Evolutionary conservation across 2,329 filamentous ascomycete species (phyloP), one percentile per base, ranked within the genome.

Genomic region (Epichloe sylvatica): DNA sequence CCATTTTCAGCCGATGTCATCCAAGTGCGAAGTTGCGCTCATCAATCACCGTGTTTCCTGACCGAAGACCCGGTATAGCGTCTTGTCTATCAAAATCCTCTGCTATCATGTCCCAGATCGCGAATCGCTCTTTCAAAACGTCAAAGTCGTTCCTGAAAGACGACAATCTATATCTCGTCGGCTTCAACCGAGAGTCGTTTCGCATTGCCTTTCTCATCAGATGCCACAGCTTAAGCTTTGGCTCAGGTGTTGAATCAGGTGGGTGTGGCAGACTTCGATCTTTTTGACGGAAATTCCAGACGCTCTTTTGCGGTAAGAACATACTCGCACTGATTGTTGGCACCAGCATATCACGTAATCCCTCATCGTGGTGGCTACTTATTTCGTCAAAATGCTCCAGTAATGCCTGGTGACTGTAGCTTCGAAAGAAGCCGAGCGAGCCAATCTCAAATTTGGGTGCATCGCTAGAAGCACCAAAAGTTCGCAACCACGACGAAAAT

Each of bases 381-480:
- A 65, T 57, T 41, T 59, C 63, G 54, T 78, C 75, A 12, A 79
- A 62, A 55, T 72, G 69, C 30, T 71, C 59, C 52, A 78, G 73
- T 49, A 76, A 74, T 12, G 66, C 62, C 47, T 65, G 63, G 49
- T 77, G 72, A 19, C 68, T 62, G 40, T 67, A 60, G 51, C 67
- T 65, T 38, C 75, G 71, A 59, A 77, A 76, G 60, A 77, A 76
- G 4, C 62, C 58, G 34, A 74, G 61, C 25, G 68, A 72, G 47
- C 73, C 76, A 54, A 79, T 71, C 57, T 79, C 76, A 51, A 78
- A 76, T 51, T 74, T 74, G 9, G 71, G 70, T 52, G 73, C 73
- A 58, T 74, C 69, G 49, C 72, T 70, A 56, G 70, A 70, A 54
- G 72, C 73, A 62, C 72, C 76, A 51, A 71, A 66, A 15, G 67